Base-by-base conservation (phyloP, 176 grass and related monocot genomes). In the Lolium rigidum region DNA sequence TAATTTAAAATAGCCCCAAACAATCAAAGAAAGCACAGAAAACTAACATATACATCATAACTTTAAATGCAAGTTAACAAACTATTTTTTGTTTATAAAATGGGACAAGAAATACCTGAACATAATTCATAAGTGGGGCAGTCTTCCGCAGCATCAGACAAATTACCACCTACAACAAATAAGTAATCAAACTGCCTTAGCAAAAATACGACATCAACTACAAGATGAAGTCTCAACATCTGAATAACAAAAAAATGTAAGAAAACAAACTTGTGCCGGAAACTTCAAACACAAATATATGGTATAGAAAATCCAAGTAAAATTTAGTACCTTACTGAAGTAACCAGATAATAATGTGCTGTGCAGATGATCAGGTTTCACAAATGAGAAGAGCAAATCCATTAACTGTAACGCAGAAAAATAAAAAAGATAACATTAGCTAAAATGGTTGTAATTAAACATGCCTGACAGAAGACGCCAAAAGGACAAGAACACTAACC, bases 341-440 rank as follows among this genome's bases (percentile, higher is more conserved):
- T 99, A 99, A 85, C 97, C 97, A 85, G 94, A 93, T 62, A 94
- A 89, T 47, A 97, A 89, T 85, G 94, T 92, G 69, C 85, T 93
- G 77, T 99, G 94, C 38, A 86, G 78, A 65, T 94, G 85, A 86
- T 93, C 94, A 67, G 92, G 92, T 85, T 93, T 99, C 71, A 99
- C 69, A 80, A 99, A 99, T 49, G 97, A 99, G 90, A 96, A 99
- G 83, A 99, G 84, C 62, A 99, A 89, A 86, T 99, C 86, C 94
- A 99, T 97, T 76, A 99, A 82, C 97, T 99, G 86, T 56, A 88
- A 86, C 37, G 70, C 44, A 92, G 9, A 87, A 81, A 65, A 87
- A 74, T 25, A 35, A 6, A 9, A n/a, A 59, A n/a, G 81, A 76
- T 16, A 81, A 70, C 24, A 60, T 88, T 47, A 92, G 44, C 24